Evolutionary conservation across 139 green algal species (phyloP), one percentile per base, ranked within the genome.

Genomic region (Tetradesmus lagerheimii): DNA sequence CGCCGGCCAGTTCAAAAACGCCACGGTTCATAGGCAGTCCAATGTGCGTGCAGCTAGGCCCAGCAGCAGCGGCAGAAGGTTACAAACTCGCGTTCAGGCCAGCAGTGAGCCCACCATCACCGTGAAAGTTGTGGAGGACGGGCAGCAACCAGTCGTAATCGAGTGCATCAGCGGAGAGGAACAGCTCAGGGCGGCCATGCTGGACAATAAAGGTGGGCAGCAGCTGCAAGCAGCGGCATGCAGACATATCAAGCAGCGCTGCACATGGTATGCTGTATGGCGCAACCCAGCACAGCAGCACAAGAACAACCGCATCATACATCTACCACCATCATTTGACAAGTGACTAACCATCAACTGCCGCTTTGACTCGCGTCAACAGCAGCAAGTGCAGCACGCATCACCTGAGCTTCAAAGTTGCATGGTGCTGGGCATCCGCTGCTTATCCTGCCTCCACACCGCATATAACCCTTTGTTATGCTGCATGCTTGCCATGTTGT

Each of bases 171-270:
- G 57, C 8, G 88, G 88, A 4, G 88, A 91, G 39, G 88, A 91
- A 39, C 88, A 91, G 79, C 57, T 91, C 1, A 57, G 88, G 23
- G 79, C 79, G 1, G 18, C 34, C n/a, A 87, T 91, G 88, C 9
- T 91, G 39, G 88, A 91, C 27, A 87, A 71, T 41, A 88, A 88
- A 86, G 81, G 81, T 87, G 84, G 39, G 64, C 64, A 80, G 27
- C 80, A 85, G 79, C 41, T 66, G 79, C 57, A 15, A 38, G 27
- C 79, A 85, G 37, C 80, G 74, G 43, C 41, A 66, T 39, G 39
- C 39, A 39, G 11, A 29, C 41, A 41, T 67, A n/a, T 31, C 34
- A 76, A 35, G 14, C 50, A 64, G n/a, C 25, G 1, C 1, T 87
- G 39, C 31, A 85, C 45, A 18, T 9, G 45, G n/a, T n/a, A n/a